Base-by-base conservation (phyloP, 805 yeast species). In the Suhomyces sp. region DNA sequence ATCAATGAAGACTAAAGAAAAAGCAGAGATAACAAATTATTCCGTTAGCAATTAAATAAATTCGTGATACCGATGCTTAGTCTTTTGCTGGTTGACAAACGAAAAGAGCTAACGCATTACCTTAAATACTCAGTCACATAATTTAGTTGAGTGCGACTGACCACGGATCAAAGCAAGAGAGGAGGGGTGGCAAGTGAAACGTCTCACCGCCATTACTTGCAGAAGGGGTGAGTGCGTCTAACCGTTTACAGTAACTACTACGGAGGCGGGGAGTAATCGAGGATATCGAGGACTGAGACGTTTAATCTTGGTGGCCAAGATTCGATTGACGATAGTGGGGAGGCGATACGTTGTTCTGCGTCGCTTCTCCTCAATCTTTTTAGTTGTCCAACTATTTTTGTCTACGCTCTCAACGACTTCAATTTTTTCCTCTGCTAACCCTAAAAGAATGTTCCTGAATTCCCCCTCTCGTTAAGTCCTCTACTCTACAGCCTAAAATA, bases 101-200 rank as follows among this genome's bases (percentile, higher is more conserved):
- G 40, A 26, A 44, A 35, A 50, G 33, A 50, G 50, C 50, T 46
- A 51, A 24, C 38, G 40, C 40, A 29, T 46, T 41, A 23, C 40
- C 6, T 29, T 46, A 47, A 17, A 46, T 46, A 35, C 27, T 17
- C 38, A 22, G 31, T 3, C 9, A 22, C 49, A 5, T 26, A 13
- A 9, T 47, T 26, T 13, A 24, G 49, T 35, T 2, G 5, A 36
- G 49, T 35, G 49, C 49, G 47, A 49, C 31, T 40, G 46, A 41
- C 22, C 44, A 40, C 31, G 38, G 41, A 41, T 22, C 26, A 38
- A 44, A 22, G 42, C 29, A 15, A 40, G 46, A 15, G 50, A 13
- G 46, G 46, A 41, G 48, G 48, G 40, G 48, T 17, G 48, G 48
- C 29, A 23, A 23, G 13, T 42, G 22, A 17, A 38, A 19, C 24